These are phyloP conservation scores for Alternaria longipes DNA, from an alignment of 2,329 filamentous ascomycete species.

Conservation along the genomic window DNA sequence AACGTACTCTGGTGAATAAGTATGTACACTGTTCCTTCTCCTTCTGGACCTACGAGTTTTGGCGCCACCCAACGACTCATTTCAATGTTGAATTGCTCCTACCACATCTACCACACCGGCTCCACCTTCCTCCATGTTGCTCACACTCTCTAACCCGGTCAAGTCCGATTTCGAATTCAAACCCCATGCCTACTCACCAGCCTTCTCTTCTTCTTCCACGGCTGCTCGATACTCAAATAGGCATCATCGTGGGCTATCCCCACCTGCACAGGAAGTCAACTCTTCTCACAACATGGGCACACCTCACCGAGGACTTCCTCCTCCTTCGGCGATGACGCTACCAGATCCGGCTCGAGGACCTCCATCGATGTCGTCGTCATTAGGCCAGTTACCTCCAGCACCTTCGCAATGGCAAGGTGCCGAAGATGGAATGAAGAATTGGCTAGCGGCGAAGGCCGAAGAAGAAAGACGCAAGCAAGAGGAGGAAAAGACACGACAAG, in stretches of 20 bases:
- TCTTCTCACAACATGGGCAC: slow-evolving; percentile 58
- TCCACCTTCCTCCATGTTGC: slow-evolving; percentile 56
- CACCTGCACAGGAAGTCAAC: slow-evolving; percentile 54
- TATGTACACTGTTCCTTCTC: slow-evolving; percentile 50
- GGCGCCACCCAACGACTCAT: slow-evolving; percentile 42
- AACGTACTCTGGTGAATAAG: slow-evolving; percentile 47
- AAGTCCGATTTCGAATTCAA: slow-evolving; percentile 59
- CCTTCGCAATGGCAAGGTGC: slow-evolving; percentile 60
- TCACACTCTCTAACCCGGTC: slow-evolving; percentile 60
- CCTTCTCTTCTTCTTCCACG: slow-evolving; percentile 51
- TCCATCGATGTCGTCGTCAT: slow-evolving; percentile 45
- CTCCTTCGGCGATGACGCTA: slow-evolving; percentile 62
- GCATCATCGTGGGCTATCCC: slow-evolving; percentile 51
- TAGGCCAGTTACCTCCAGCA: slow-evolving; percentile 56
- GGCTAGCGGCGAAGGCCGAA: slow-evolving; percentile 61
- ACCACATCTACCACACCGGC: slow-evolving; percentile 27
- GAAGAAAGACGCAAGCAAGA: slow-evolving; percentile 64
- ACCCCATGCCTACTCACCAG: slow-evolving; percentile 60
- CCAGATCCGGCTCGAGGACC: slow-evolving; percentile 57
- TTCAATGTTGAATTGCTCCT: slow-evolving; percentile 45
- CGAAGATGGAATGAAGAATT: slow-evolving; percentile 63
- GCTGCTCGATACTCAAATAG: slow-evolving; percentile 52
- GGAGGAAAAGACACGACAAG: slow-evolving; percentile 63
- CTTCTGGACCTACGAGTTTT: slow-evolving; percentile 43
- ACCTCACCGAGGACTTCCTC: slow-evolving; percentile 63